These are phyloP conservation scores for Blastocystis sp. DNA, from an alignment of 352 stramenopile genomes.

Conservation along the genomic window DNA sequence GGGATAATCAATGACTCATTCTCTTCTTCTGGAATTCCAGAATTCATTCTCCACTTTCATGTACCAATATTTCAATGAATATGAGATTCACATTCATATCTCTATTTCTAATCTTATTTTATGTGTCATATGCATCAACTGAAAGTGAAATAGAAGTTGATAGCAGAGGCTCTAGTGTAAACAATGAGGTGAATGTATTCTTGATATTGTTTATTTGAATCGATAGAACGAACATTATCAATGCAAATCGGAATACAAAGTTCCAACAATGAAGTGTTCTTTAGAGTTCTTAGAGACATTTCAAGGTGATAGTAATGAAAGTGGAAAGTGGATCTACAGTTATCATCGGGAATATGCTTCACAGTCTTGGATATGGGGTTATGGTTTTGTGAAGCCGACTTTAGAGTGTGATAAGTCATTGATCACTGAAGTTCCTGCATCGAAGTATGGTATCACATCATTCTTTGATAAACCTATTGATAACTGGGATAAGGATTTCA, in stretches of 20 bases:
- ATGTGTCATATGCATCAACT: too few species aligned
- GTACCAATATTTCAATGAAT: too few species aligned
- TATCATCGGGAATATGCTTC: conserved; percentile 12
- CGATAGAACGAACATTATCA: neutral
- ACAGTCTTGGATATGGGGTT: conserved; percentile 38
- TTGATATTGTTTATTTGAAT: neutral
- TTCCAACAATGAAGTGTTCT: conserved; percentile 12
- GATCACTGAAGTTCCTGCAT: neutral
- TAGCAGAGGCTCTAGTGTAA: too few species aligned
- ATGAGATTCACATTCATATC: too few species aligned
- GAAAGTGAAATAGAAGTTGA: too few species aligned
- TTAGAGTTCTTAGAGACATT: conserved; percentile 49
- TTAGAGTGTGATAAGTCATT: conserved; percentile 51
- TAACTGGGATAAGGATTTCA: conserved; percentile 70
- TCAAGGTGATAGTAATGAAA: conserved; percentile 20
- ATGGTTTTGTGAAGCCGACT: conserved; percentile 30
- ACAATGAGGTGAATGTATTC: neutral
- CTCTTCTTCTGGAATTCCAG: too few species aligned
- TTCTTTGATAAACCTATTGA: conserved; percentile 46
- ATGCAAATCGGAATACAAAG: conserved; percentile 1
- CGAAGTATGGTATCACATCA: conserved; percentile 17
- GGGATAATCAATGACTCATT: too few species aligned
- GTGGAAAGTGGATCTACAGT: conserved; percentile 23
- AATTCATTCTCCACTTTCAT: too few species aligned
- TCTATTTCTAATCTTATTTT: too few species aligned